A percentile compares a stretch with the other conserved stretches of the same genome.
Evolutionary conservation across 495 filamentous ascomycete genomes (phyloP).

Genomic region (Margaritispora aquatica): DNA sequence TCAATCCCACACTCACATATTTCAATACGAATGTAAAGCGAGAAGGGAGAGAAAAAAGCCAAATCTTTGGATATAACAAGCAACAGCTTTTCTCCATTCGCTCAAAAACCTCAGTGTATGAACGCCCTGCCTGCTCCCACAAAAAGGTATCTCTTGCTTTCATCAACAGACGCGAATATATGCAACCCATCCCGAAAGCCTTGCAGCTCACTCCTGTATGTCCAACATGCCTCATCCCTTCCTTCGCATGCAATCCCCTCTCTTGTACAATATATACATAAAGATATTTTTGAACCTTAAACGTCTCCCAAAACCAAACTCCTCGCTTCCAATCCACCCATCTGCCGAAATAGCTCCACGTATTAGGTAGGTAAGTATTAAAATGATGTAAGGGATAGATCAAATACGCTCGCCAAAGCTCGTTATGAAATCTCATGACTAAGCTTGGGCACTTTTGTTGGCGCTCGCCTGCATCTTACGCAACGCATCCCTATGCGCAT

Average conservation of each 20-base stretch:
- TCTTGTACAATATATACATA: neutral
- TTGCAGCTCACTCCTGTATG: neutral
- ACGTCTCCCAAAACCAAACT: no score
- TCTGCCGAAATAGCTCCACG: neutral
- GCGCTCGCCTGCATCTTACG: conserved; percentile 73
- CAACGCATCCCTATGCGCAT: conserved; percentile 76
- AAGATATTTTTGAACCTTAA: no score
- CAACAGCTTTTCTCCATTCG: no score
- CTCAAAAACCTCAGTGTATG: neutral
- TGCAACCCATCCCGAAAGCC: neutral
- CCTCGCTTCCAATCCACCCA: no score
- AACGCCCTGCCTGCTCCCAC: neutral
- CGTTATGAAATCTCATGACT: neutral
- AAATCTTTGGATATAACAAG: no score
- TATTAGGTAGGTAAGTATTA: neutral
- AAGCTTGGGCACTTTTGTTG: conserved; percentile 34
- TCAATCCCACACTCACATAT: no score
- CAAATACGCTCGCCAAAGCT: neutral
- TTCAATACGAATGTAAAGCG: no score
- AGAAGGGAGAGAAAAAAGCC: no score
- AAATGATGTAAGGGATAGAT: no score
- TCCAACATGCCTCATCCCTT: neutral
- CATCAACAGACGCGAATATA: neutral
- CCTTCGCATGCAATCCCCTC: neutral
- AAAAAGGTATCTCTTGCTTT: neutral